Evolutionary conservation across 179 eudicot genomes (phyloP).

Genomic region (Patellifolia procumbens): DNA sequence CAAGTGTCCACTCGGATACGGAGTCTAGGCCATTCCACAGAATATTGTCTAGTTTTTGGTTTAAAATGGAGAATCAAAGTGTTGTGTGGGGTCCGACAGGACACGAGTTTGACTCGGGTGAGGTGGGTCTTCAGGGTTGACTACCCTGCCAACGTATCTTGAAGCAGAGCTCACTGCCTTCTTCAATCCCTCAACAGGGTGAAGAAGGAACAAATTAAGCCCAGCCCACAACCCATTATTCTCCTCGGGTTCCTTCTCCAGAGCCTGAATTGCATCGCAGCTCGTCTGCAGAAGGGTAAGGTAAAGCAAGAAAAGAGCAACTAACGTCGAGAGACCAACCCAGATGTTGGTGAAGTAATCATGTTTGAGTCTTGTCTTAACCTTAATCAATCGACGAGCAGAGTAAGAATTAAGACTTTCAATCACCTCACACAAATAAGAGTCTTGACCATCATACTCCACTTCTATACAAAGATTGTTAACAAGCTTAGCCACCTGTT

Average conservation of each 20-base stretch:
- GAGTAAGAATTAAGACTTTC: constrained; percentile 4
- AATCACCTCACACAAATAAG: constrained; percentile 10
- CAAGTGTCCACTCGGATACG: no score
- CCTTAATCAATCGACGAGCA: not conserved
- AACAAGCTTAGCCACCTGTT: constrained; percentile 26
- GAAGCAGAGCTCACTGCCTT: not conserved
- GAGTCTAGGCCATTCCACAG: no score
- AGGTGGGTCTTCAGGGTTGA: not conserved
- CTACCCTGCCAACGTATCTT: not conserved
- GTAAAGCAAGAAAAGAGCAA: constrained; percentile 20
- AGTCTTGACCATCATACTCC: constrained; percentile 18
- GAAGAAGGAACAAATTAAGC: not conserved
- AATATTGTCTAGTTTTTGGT: no score
- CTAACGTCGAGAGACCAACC: constrained; percentile 18
- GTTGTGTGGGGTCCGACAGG: no score
- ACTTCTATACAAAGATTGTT: constrained; percentile 26
- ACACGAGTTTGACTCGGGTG: no score
- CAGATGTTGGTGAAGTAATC: constrained; percentile 21
- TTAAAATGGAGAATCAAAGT: no score
- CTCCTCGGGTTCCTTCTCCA: not conserved
- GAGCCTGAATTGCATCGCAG: constrained; percentile 5
- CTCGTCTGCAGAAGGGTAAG: constrained; percentile 19
- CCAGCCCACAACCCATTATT: constrained; percentile 6
- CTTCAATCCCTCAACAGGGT: not conserved
- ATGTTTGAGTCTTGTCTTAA: constrained; percentile 22